phyloP scores from a whole-genome alignment of 106 monocot species.

The Apostasia ramifera region DNA sequence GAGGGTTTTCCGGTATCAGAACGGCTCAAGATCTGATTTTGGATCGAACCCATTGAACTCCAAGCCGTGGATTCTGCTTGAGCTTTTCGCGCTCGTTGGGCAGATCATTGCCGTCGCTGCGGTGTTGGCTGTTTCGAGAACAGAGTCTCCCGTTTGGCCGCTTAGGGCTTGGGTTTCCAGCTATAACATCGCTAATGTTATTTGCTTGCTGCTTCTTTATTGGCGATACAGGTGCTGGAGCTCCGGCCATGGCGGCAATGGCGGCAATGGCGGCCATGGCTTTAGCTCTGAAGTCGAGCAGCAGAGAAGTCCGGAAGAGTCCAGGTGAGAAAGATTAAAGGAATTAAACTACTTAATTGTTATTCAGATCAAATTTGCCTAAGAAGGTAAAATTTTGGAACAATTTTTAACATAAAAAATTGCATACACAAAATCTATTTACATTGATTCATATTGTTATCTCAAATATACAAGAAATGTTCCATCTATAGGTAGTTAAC shows the following conservation, averaged over 20 bases:
- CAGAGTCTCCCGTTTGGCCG: conserved; percentile 72
- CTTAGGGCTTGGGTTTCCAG: conserved; percentile 58
- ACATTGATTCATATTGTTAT: too few species aligned
- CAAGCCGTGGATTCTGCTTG: conserved; percentile 46
- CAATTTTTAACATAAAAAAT: too few species aligned
- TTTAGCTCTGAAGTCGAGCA: conserved; percentile 33
- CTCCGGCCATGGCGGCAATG: not conserved
- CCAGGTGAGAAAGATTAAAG: conserved; percentile 31
- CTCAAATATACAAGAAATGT: too few species aligned
- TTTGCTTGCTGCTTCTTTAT: conserved; percentile 65
- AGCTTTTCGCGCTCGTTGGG: conserved; percentile 26
- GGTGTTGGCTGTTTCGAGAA: conserved; percentile 22
- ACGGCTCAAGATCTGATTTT: conserved; percentile 59
- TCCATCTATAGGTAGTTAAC: too few species aligned
- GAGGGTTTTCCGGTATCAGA: conserved; percentile 72
- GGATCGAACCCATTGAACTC: conserved; percentile 72
- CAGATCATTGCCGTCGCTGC: conserved; percentile 39
- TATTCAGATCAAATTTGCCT: too few species aligned
- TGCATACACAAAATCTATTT: too few species aligned
- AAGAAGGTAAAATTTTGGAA: too few species aligned
- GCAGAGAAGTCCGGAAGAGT: conserved; percentile 26
- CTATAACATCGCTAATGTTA: conserved; percentile 63
- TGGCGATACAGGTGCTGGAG: conserved; percentile 44
- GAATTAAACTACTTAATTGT: not conserved
- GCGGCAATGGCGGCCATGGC: not conserved